Base-by-base conservation (phyloP, 352 stramenopile species). In the Phytophthora sansomeana region DNA sequence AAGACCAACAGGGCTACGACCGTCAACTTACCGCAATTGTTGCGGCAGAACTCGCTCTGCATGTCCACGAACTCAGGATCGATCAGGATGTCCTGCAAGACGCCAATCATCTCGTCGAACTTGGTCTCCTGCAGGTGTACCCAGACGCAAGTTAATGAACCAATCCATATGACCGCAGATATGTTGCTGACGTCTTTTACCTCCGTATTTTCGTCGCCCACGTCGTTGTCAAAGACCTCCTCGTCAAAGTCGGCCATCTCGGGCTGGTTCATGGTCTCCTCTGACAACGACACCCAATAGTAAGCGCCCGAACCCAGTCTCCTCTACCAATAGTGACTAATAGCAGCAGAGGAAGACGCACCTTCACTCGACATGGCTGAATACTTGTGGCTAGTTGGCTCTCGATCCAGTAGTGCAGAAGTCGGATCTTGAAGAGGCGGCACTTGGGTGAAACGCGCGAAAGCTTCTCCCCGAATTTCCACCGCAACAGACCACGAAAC, bases 101-200 rank as follows among this genome's bases (percentile, higher is more conserved):
- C 80, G 30, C 81, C 85, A 39, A 93, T 92, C 81, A 91, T 92
- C 50, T 92, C 70, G 43, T 96, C 87, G 42, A 96, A 89, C 41
- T 91, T 83, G 53, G 74, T 72, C 56, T 93, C 78, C 73, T 87
- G 43, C 5, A 4, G 24, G 1, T 19, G 48, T 3, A 35, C 24
- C 14, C 8, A 46, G 6, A 11, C 33, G 17, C 10, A 61, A 33
- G 19, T 49, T 28, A 65, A 29, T 1, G 3, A 59, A 10, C 13
- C 29, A 57, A 7, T 49, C 24, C 30, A 38, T 16, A 17, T 26
- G 16, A 3, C 9, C 7, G 24, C 29, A 24, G 17, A 6, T 10
- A 35, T 17, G 6, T 17, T 33, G 7, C 19, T 50, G 35, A 14
- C 47, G 32, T n/a, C 17, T 36, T 13, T 8, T 7, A 0, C 86